Percentiles rank a stretch among this genome's conserved stretches.
phyloP scores from a whole-genome alignment of 768 basidiomycete genomes.

The Suillus ampliporus region DNA sequence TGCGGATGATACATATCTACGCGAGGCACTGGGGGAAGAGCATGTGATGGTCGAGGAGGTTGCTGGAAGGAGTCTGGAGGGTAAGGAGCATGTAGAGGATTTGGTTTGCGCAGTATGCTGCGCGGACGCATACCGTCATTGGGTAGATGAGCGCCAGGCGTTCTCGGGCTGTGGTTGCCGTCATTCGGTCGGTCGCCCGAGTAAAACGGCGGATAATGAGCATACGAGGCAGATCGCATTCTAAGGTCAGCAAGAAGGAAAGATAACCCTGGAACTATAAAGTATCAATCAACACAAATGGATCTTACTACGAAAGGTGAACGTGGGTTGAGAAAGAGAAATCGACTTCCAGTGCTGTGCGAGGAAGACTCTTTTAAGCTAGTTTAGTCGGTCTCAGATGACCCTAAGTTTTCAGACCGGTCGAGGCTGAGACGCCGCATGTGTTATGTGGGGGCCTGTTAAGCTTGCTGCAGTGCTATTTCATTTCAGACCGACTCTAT shows the following conservation, averaged over 20 bases:
- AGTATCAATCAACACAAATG: background rate
- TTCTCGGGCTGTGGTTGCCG: slow-evolving; percentile 9
- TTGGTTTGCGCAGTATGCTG: slow-evolving; percentile 25
- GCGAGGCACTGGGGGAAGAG: slow-evolving; percentile 17
- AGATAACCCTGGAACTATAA: background rate
- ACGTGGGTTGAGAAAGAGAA: slow-evolving; percentile 14
- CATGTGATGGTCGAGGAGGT: slow-evolving; percentile 10
- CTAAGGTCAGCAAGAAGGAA: slow-evolving; percentile 12
- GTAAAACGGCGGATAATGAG: slow-evolving; percentile 18
- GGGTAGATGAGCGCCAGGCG: slow-evolving; percentile 7
- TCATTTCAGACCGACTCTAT: slow-evolving; percentile 23
- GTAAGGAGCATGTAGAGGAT: slow-evolving; percentile 2
- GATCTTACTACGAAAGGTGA: background rate
- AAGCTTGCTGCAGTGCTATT: slow-evolving; percentile 18
- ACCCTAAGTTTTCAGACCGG: slow-evolving; percentile 24
- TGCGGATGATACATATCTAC: slow-evolving; percentile 10
- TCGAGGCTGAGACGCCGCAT: slow-evolving; percentile 20
- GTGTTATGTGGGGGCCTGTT: slow-evolving; percentile 9
- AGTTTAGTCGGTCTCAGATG: background rate
- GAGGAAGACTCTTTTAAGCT: slow-evolving; percentile 8
- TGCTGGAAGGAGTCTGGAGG: slow-evolving; percentile 13
- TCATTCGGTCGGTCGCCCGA: slow-evolving; percentile 14
- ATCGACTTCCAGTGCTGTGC: slow-evolving; percentile 1
- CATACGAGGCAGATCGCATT: slow-evolving; percentile 29
- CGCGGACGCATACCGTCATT: slow-evolving; percentile 18